A percentile compares a stretch with the other conserved stretches of the same genome.
Evolutionary conservation across 306 rosid species (phyloP).

Genomic region (Echinosophora koreensis): DNA sequence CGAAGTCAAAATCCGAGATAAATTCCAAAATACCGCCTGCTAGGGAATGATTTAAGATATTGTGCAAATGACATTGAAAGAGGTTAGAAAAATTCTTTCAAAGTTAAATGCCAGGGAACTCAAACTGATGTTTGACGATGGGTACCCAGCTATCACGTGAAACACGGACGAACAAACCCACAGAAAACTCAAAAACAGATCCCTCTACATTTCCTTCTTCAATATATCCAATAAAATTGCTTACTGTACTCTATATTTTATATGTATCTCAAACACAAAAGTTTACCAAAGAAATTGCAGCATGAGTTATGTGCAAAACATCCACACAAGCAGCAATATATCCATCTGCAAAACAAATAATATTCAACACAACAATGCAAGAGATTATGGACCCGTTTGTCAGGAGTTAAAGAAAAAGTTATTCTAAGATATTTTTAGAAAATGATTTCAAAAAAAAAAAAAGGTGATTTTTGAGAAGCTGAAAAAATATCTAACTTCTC

Average conservation of each 20-base stretch:
- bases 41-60: conserved; percentile 1
- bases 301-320: conserved; percentile 91
- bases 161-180: neutral
- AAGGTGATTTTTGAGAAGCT: neutral
- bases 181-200: conserved; percentile 33
- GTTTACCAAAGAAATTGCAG: conserved; percentile 93
- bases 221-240: conserved; percentile 25
- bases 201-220: conserved; percentile 8
- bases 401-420: too few species aligned
- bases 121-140: neutral
- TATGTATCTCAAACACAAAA: conserved; percentile 25
- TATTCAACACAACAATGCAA: conserved; percentile 35
- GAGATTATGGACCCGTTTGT: neutral
- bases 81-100: neutral
- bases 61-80: conserved; percentile 8
- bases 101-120: neutral
- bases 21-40: neutral
- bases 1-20: neutral
- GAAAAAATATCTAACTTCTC: too few species aligned
- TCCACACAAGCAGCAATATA: conserved; percentile 78
- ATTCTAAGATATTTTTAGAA: too few species aligned
- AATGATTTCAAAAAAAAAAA: too few species aligned
- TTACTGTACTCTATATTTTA: conserved; percentile 1
- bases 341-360: conserved; percentile 72
- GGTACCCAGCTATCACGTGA: conserved; percentile 14